These are phyloP conservation scores for Acanthochlamys bracteata DNA, from an alignment of 106 monocot species.

Conservation along the genomic window DNA sequence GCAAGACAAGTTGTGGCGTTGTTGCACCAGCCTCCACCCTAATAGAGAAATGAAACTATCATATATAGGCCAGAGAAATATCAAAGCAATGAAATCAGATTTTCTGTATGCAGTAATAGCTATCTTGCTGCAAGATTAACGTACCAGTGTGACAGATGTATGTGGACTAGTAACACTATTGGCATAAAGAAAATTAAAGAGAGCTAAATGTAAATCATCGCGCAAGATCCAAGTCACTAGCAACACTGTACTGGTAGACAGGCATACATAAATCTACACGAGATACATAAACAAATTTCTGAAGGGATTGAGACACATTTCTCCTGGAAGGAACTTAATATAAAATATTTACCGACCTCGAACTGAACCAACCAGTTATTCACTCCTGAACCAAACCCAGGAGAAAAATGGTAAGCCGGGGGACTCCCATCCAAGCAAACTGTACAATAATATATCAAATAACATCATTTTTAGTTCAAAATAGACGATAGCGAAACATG, in stretches of 20 bases:
- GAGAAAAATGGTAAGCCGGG: constrained; percentile 56
- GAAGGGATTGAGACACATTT: not conserved
- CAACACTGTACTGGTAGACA: not conserved
- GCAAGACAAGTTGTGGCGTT: constrained; percentile 44
- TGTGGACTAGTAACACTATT: no score
- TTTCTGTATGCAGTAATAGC: no score
- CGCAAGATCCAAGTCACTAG: no score
- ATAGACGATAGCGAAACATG: no score
- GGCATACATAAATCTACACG: not conserved
- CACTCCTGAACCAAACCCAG: constrained; percentile 52
- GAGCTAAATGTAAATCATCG: no score
- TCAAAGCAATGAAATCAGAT: no score
- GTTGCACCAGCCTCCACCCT: constrained; percentile 97
- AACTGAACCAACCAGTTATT: constrained; percentile 39
- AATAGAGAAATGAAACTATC: not conserved
- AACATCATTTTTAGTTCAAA: no score
- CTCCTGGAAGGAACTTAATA: not conserved
- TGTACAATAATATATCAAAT: constrained; percentile 8
- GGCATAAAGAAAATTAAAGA: no score
- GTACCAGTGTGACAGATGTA: no score
- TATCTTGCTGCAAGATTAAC: no score
- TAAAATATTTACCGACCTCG: constrained; percentile 8
- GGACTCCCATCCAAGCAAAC: constrained; percentile 85
- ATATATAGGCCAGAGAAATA: not conserved
- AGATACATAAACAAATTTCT: no score